These are phyloP conservation scores for Cutaneotrichosporon cyanovorans DNA, from an alignment of 1,284 basidiomycete species.

Conservation along the genomic window DNA sequence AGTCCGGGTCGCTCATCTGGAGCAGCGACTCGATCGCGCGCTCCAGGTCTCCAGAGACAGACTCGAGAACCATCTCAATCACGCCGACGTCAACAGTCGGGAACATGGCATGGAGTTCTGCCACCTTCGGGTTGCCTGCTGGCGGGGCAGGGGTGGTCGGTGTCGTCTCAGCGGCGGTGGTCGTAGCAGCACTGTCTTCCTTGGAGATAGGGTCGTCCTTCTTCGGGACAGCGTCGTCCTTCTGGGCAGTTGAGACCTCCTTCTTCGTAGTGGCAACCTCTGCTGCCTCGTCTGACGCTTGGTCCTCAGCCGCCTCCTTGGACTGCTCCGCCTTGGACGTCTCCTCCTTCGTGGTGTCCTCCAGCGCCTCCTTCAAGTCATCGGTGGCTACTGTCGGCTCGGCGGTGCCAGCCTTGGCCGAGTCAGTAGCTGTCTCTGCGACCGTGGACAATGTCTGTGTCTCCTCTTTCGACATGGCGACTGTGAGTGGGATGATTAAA, in stretches of 20 bases:
- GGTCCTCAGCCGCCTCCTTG: too few relatives aligned
- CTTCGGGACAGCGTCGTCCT: neutral
- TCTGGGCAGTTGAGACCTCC: too few relatives aligned
- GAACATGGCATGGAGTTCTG: conserved; percentile 38
- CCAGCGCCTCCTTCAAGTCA: too few relatives aligned
- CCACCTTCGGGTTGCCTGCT: conserved; percentile 29
- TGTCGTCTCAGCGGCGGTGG: neutral
- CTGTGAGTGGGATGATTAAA: too few relatives aligned
- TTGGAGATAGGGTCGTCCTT: neutral
- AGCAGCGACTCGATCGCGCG: conserved; percentile 42
- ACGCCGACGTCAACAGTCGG: conserved; percentile 37
- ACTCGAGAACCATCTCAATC: conserved; percentile 43
- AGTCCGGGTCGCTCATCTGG: conserved; percentile 44
- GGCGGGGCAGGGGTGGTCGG: conserved; percentile 1
- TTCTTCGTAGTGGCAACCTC: neutral
- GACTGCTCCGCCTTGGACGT: too few relatives aligned
- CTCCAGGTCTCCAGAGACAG: conserved; percentile 34
- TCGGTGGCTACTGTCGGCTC: too few relatives aligned
- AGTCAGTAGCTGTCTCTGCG: too few relatives aligned
- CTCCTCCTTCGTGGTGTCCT: too few relatives aligned
- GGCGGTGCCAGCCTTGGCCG: too few relatives aligned
- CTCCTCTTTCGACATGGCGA: too few relatives aligned
- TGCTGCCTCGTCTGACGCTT: neutral
- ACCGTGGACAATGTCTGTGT: too few relatives aligned
- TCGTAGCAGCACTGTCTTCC: neutral